A percentile compares a stretch with the other conserved stretches of the same genome.
phyloP scores from a whole-genome alignment of 2,329 filamentous ascomycete species.

The Diaporthe batatas region DNA sequence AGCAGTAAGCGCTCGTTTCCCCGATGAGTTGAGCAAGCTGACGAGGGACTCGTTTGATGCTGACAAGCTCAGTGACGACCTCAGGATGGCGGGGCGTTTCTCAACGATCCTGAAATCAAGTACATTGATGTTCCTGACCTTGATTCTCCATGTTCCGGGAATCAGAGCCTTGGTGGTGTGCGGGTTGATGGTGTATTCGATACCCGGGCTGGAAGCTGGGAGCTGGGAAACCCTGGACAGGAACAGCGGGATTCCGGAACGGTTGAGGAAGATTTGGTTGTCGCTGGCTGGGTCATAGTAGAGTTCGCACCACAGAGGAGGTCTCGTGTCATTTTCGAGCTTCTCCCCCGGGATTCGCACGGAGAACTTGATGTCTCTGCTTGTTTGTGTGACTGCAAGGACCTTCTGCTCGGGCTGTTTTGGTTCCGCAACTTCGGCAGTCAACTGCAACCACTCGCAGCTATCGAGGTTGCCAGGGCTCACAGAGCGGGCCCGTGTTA shows the following conservation, averaged over 20 bases:
- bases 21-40: constrained; percentile 59
- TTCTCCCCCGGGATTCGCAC: constrained; percentile 67
- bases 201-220: constrained; percentile 52
- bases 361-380: constrained; percentile 71
- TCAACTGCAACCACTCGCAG: constrained; percentile 69
- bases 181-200: constrained; percentile 55
- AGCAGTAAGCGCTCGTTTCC: constrained; percentile 64
- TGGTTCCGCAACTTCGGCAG: constrained; percentile 65
- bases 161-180: constrained; percentile 60
- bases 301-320: constrained; percentile 70
- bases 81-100: constrained; percentile 60
- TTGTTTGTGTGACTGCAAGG: constrained; percentile 71
- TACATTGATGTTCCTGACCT: constrained; percentile 61
- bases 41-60: constrained; percentile 43
- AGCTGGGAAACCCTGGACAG: constrained; percentile 61
- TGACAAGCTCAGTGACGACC: constrained; percentile 49
- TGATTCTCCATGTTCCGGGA: constrained; percentile 71
- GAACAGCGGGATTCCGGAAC: constrained; percentile 66
- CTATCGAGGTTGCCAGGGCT: constrained; percentile 67
- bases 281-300: constrained; percentile 72
- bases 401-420: constrained; percentile 68
- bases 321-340: constrained; percentile 57
- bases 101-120: constrained; percentile 71
- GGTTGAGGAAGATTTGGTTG: constrained; percentile 68
- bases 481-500: constrained; percentile 66